Base-by-base conservation (phyloP, 116 monocot species). In the Posidonia oceanica region DNA sequence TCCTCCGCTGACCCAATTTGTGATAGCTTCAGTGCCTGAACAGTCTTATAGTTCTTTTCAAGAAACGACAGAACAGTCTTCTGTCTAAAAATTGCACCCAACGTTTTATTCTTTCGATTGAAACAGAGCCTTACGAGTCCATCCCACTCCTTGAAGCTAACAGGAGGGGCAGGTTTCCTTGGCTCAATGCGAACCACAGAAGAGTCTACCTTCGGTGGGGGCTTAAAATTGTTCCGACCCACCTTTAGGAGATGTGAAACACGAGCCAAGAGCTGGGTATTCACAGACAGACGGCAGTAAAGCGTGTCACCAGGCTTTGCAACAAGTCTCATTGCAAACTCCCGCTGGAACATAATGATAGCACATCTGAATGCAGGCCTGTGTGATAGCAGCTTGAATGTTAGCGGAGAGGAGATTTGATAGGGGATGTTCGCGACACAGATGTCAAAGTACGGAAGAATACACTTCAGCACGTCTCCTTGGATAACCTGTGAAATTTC, bases 341-440 rank as follows among this genome's bases (percentile, higher is more conserved):
- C 96, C 15, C 89, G 81, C 67, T 97, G 96, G 80, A 83, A 97
- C 96, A 97, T 97, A 51, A 97, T 97, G 54, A 97, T 83, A 42
- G 96, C 96, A 74, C 96, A 97, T 38, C 91, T 75, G 69, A 96
- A 96, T 59, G 53, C 59, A 12, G 91, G 87, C 11, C 76, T 80
- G 82, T 89, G 91, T 0, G 96, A 68, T 2, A 97, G 76, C 29
- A 97, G 80, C 83, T 91, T 97, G 83, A 91, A 97, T 5, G 96
- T 97, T 38, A 97, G 82, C 0, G 91, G 96, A 5, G 96, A 89
- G 4, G 91, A 97, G 38, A 97, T 97, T 59, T 97, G 88, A 68
- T 97, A 97, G 0, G 96, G 89, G 59, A 97, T 97, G 66, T 97
- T 97, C 2, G 89, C 96, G 17, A 91, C 96, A 69, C 96, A 97